Evolutionary conservation across 1,139 yeast species (phyloP).

Genomic region (Yamadazyma epiphylla): DNA sequence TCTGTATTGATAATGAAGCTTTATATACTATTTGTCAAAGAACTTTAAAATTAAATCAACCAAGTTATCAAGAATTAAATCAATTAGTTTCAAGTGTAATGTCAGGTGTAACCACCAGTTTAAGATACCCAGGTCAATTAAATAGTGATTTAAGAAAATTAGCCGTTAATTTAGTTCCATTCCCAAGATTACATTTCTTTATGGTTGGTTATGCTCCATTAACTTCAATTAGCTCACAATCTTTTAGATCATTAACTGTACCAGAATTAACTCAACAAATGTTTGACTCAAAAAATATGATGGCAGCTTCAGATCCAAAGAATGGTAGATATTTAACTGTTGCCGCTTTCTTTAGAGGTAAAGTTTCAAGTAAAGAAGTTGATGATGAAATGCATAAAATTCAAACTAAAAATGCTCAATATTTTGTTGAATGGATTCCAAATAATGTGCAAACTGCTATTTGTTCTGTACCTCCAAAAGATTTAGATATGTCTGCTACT

Average conservation of each 20-base stretch:
- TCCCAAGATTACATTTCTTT: conserved; percentile 92
- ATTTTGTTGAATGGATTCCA: conserved; percentile 96
- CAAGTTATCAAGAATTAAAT: conserved; percentile 75
- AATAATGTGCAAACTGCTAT: conserved; percentile 93
- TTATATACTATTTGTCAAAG: conserved; percentile 83
- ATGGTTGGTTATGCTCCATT: conserved; percentile 94
- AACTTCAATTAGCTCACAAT: conserved; percentile 73
- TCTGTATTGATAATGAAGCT: conserved; percentile 94
- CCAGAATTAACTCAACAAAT: conserved; percentile 92
- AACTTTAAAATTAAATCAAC: conserved; percentile 76
- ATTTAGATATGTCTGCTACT: conserved; percentile 84
- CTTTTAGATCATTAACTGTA: conserved; percentile 79
- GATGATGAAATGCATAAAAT: conserved; percentile 89
- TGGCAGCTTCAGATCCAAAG: conserved; percentile 93
- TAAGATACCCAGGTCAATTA: conserved; percentile 92
- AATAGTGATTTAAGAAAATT: conserved; percentile 87
- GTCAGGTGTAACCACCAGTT: conserved; percentile 88
- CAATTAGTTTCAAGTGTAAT: conserved; percentile 81
- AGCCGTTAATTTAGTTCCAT: conserved; percentile 90
- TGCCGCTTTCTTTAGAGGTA: conserved; percentile 91
- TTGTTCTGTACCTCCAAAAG: conserved; percentile 86
- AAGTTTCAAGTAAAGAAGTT: conserved; percentile 86
- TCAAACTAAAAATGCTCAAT: conserved; percentile 74
- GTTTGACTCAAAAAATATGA: conserved; percentile 89
- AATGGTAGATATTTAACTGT: conserved; percentile 92